These are phyloP conservation scores for Pontederia crassipes DNA, from an alignment of 176 grass and related monocot species.

Conservation along the genomic window DNA sequence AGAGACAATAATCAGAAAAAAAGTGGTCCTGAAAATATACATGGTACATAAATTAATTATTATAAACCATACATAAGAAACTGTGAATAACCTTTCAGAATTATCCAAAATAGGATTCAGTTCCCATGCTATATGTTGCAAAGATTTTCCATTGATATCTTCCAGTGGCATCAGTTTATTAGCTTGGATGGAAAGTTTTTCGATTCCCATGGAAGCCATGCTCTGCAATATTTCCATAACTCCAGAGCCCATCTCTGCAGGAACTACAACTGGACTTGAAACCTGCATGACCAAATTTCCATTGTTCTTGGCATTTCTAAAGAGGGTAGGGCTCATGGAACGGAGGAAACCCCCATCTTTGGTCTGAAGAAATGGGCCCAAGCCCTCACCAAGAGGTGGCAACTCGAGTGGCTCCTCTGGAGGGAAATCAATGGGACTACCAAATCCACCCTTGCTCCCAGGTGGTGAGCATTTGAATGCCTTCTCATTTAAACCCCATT, in stretches of 20 bases:
- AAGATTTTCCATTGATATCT: constrained; percentile 86
- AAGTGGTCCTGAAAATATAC: constrained; percentile 6
- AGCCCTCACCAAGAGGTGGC: constrained; percentile 53
- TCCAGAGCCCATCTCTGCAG: constrained; percentile 91
- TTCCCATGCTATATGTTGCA: constrained; percentile 84
- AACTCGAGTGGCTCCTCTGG: constrained; percentile 45
- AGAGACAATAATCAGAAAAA: constrained; percentile 8
- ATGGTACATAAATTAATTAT: neutral
- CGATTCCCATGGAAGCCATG: constrained; percentile 81
- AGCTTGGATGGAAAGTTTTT: constrained; percentile 82
- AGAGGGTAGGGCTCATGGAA: constrained; percentile 66
- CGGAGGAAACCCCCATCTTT: constrained; percentile 74
- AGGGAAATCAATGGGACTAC: constrained; percentile 63
- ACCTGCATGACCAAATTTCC: constrained; percentile 87
- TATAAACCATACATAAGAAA: neutral
- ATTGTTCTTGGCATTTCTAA: constrained; percentile 79
- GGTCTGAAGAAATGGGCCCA: constrained; percentile 85
- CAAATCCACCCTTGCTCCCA: constrained; percentile 51
- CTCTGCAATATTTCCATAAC: constrained; percentile 91
- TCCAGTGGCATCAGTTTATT: constrained; percentile 95
- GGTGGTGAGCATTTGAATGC: constrained; percentile 65
- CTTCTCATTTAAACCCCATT: constrained; percentile 63
- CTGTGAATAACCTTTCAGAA: constrained; percentile 38
- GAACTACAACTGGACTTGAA: constrained; percentile 84
- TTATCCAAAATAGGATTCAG: constrained; percentile 43